phyloP scores from a whole-genome alignment of 805 yeast species.

The Kuraishia molischiana region DNA sequence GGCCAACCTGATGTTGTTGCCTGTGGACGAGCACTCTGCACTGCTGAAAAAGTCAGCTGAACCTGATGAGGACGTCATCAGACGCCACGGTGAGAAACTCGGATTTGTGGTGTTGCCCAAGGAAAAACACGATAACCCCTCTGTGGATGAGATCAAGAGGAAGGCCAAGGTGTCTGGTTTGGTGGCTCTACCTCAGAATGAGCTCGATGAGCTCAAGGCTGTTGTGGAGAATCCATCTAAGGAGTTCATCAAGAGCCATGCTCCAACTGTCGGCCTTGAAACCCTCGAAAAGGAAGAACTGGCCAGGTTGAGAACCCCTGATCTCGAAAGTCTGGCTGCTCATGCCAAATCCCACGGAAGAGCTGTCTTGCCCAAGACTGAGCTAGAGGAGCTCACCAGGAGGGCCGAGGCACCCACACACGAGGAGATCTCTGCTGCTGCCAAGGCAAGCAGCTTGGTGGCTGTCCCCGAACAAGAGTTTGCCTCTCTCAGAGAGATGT shows the following conservation, averaged over 20 bases:
- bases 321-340: too few species aligned
- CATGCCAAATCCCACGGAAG: background rate
- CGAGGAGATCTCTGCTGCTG: background rate
- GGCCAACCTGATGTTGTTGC: conserved; percentile 8
- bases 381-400: conserved; percentile 6
- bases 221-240: background rate
- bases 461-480: background rate
- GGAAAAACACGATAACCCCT: conserved; percentile 4
- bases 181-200: conserved; percentile 23
- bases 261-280: conserved; percentile 1
- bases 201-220: conserved; percentile 13
- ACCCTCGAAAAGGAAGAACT: conserved; percentile 10
- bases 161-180: conserved; percentile 23
- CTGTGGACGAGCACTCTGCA: conserved; percentile 7
- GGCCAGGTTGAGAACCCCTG: background rate
- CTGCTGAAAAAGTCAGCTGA: background rate
- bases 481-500: background rate
- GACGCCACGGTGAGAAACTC: background rate
- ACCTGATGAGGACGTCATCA: conserved; percentile 1
- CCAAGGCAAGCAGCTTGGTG: background rate
- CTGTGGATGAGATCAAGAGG: conserved; percentile 9
- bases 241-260: background rate
- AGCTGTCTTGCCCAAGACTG: conserved; percentile 8
- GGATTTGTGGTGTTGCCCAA: conserved; percentile 1
- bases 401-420: background rate